These are phyloP conservation scores for Xylaria sp. DNA, from an alignment of 2,329 filamentous ascomycete genomes.

Conservation along the genomic window DNA sequence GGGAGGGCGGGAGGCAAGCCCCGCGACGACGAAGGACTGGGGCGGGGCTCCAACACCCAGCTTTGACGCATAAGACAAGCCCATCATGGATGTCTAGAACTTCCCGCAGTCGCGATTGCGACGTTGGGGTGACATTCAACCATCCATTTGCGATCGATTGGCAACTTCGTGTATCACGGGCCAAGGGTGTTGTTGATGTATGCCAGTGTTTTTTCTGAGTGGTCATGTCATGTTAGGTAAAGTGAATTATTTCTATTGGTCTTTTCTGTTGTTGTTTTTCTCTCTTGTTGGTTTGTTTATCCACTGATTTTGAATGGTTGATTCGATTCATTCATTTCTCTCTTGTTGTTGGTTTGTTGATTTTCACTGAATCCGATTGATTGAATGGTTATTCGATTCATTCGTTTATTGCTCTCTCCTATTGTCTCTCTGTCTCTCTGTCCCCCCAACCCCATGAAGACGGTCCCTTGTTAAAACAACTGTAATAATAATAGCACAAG, in stretches of 20 bases:
- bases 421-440: no score
- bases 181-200: no score
- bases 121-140: background rate
- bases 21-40: conserved; percentile 7
- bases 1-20: conserved; percentile 2
- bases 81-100: background rate
- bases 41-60: conserved; percentile 5
- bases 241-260: background rate
- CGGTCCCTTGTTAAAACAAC: background rate
- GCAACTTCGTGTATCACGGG: background rate
- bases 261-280: no score
- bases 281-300: background rate
- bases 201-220: background rate
- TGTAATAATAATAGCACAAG: conserved; percentile 5
- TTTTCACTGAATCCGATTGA: background rate
- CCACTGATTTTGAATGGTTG: background rate
- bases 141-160: background rate
- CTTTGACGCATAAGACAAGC: background rate
- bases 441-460: background rate
- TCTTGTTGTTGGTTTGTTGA: background rate
- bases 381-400: conserved; percentile 1
- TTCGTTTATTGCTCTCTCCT: background rate
- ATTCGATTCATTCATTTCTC: conserved; percentile 6
- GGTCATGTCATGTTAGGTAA: background rate
- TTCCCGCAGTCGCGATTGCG: background rate